Conservation (phyloP, 2,329 filamentous ascomycete genomes). For the Nannizziopsis barbatae region DNA sequence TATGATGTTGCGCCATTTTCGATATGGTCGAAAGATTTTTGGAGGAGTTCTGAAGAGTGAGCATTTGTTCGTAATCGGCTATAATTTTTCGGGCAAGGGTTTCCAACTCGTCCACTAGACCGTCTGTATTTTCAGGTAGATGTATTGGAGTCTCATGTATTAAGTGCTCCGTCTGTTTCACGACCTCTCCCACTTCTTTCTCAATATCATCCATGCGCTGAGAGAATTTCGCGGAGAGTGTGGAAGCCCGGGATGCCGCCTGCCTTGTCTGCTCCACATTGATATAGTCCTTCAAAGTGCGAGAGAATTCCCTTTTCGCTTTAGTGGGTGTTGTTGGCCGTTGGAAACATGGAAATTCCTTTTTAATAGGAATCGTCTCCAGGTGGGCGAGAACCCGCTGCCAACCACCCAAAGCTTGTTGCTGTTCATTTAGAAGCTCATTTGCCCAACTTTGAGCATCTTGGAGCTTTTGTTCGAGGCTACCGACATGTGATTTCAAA, state of each 20-base stretch:
- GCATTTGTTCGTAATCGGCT: slow-evolving; percentile 69
- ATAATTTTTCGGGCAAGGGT: slow-evolving; percentile 76
- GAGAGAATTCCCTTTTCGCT: slow-evolving; percentile 37
- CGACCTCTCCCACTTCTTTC: slow-evolving; percentile 48
- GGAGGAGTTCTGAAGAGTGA: slow-evolving; percentile 56
- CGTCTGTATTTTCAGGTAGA: slow-evolving; percentile 51
- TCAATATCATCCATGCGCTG: slow-evolving; percentile 51
- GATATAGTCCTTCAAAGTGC: slow-evolving; percentile 63
- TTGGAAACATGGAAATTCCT: slow-evolving; percentile 34
- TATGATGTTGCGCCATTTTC: slow-evolving; percentile 54
- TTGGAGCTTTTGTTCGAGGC: slow-evolving; percentile 35
- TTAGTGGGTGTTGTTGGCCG: slow-evolving; percentile 33
- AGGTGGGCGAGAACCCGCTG: slow-evolving; percentile 28
- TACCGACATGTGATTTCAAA: slow-evolving; percentile 39
- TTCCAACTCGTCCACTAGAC: slow-evolving; percentile 73
- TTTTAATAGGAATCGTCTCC: slow-evolving; percentile 33
- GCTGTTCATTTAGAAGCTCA: slow-evolving; percentile 35
- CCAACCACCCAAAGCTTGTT: slow-evolving; percentile 35
- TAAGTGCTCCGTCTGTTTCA: slow-evolving; percentile 41
- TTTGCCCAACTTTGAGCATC: slow-evolving; percentile 39
- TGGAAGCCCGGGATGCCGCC: slow-evolving; percentile 55
- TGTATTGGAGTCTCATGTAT: slow-evolving; percentile 38
- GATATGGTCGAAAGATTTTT: slow-evolving; percentile 52
- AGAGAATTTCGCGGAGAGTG: slow-evolving; percentile 49
- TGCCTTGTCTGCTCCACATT: slow-evolving; percentile 61